Conservation (phyloP, 495 filamentous ascomycete species). For the Sphaerosporella brunnea region DNA sequence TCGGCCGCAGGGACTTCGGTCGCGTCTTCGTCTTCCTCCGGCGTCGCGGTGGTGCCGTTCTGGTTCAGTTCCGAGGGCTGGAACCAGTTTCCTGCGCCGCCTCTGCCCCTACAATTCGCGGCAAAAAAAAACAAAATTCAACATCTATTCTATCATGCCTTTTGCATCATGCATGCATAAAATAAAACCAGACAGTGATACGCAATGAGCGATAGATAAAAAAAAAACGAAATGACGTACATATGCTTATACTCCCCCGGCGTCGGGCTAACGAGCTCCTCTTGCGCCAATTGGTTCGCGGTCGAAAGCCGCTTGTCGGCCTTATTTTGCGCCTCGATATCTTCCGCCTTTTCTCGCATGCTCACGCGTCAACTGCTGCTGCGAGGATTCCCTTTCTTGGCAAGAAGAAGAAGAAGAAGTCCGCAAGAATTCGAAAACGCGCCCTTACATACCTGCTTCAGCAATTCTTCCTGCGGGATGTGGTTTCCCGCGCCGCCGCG, state of each 20-base stretch:
- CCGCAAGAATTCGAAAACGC: no score
- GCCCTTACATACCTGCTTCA: slow-evolving; percentile 20
- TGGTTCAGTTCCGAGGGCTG: slow-evolving; percentile 16
- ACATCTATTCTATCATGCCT: slow-evolving; percentile 1
- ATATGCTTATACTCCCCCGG: slow-evolving; percentile 23
- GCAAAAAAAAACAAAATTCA: slow-evolving; percentile 2
- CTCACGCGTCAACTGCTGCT: background rate
- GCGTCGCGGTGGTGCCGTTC: slow-evolving; percentile 8
- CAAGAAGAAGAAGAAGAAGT: background rate
- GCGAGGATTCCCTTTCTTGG: background rate
- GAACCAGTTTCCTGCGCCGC: slow-evolving; percentile 25
- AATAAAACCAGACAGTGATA: no score
- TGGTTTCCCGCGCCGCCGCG: slow-evolving; percentile 25
- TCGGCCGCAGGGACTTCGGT: slow-evolving; percentile 9
- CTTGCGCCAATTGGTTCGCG: slow-evolving; percentile 12
- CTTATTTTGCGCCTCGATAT: slow-evolving; percentile 18
- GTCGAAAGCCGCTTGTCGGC: background rate
- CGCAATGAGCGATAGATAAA: background rate
- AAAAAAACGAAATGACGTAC: slow-evolving; percentile 7
- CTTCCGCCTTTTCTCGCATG: slow-evolving; percentile 13
- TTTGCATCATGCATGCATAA: no score
- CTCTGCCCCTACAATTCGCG: slow-evolving; percentile 21
- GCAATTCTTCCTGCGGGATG: slow-evolving; percentile 19
- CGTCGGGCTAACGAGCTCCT: slow-evolving; percentile 8
- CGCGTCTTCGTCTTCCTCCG: slow-evolving; percentile 2